These are phyloP conservation scores for Suhomyces canberraensis DNA, from an alignment of 805 yeast species.

Conservation along the genomic window DNA sequence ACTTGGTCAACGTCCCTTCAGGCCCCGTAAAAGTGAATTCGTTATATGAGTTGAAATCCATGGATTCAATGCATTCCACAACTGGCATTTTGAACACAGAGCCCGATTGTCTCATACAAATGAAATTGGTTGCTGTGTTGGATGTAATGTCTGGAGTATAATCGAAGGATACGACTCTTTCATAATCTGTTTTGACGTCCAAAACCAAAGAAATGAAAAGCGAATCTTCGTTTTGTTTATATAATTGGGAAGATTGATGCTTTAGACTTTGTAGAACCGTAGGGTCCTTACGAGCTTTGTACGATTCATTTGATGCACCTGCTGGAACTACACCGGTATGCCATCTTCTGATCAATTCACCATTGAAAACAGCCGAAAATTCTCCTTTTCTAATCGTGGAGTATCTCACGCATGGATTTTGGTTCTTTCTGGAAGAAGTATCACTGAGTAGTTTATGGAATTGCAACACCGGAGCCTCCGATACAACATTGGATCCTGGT, in stretches of 20 bases:
- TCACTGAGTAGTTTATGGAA: slow-evolving; percentile 64
- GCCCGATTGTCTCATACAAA: slow-evolving; percentile 91
- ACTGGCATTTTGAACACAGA: slow-evolving; percentile 79
- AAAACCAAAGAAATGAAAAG: slow-evolving; percentile 73
- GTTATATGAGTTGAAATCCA: slow-evolving; percentile 66
- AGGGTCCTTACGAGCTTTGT: slow-evolving; percentile 6
- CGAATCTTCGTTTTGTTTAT: slow-evolving; percentile 47
- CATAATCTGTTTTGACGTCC: slow-evolving; percentile 72
- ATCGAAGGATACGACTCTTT: slow-evolving; percentile 82
- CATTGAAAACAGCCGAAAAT: slow-evolving; percentile 75
- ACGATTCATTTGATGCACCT: slow-evolving; percentile 2
- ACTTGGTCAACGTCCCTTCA: slow-evolving; percentile 48
- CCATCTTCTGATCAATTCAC: slow-evolving; percentile 79
- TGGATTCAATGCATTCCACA: slow-evolving; percentile 58
- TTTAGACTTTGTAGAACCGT: slow-evolving; percentile 25
- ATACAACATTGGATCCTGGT: slow-evolving; percentile 17
- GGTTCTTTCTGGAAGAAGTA: slow-evolving; percentile 51
- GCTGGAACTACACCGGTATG: slow-evolving; percentile 59
- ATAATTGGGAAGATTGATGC: slow-evolving; percentile 35
- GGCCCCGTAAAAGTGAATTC: slow-evolving; percentile 62
- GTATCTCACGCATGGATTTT: slow-evolving; percentile 65
- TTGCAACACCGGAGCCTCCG: slow-evolving; percentile 55
- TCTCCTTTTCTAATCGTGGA: slow-evolving; percentile 67
- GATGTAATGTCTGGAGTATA: slow-evolving; percentile 57
- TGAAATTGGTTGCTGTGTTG: slow-evolving; percentile 57